Evolutionary conservation across 2,329 filamentous ascomycete species (phyloP).

Genomic region (Paramyrothecium roridum): DNA sequence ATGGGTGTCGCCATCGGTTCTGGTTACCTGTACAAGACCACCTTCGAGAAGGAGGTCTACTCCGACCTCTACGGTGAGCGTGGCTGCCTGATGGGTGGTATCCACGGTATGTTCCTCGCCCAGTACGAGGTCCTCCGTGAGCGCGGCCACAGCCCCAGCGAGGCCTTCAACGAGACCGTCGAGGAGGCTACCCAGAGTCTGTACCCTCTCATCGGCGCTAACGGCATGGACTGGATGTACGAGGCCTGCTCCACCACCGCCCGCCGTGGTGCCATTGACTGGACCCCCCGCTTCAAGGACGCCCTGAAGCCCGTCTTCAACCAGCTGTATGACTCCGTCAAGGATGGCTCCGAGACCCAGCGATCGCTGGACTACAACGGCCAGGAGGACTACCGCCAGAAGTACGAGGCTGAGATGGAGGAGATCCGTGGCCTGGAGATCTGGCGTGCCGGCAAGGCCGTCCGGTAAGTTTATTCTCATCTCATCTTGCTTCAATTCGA

Average conservation of each 20-base stretch:
- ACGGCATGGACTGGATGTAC: constrained; percentile 99
- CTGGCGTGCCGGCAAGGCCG: constrained; percentile 97
- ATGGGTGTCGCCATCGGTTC: constrained; percentile 95
- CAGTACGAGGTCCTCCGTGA: constrained; percentile 99
- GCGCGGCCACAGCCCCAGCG: constrained; percentile 93
- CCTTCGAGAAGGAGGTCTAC: constrained; percentile 99
- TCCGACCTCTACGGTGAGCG: constrained; percentile 99
- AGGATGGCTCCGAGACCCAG: constrained; percentile 89
- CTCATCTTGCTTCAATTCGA: not conserved
- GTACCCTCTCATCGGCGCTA: constrained; percentile 94
- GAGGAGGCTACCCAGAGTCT: constrained; percentile 98
- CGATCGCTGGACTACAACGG: constrained; percentile 96
- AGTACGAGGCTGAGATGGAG: constrained; percentile 97
- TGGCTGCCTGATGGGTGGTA: constrained; percentile 99
- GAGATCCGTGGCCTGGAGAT: constrained; percentile 98
- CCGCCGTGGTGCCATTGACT: constrained; percentile 97
- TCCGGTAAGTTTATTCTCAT: constrained; percentile 58
- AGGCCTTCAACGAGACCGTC: constrained; percentile 99
- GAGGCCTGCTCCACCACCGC: constrained; percentile 98
- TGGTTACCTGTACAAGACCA: constrained; percentile 99
- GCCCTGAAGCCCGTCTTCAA: constrained; percentile 99
- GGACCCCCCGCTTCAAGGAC: constrained; percentile 96
- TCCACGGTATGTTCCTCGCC: constrained; percentile 99
- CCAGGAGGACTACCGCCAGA: constrained; percentile 92
- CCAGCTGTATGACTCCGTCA: constrained; percentile 90